Evolutionary conservation across 2,329 filamentous ascomycete species (phyloP), one percentile per base, ranked within the genome.

Genomic region (Thelonectria discophora): DNA sequence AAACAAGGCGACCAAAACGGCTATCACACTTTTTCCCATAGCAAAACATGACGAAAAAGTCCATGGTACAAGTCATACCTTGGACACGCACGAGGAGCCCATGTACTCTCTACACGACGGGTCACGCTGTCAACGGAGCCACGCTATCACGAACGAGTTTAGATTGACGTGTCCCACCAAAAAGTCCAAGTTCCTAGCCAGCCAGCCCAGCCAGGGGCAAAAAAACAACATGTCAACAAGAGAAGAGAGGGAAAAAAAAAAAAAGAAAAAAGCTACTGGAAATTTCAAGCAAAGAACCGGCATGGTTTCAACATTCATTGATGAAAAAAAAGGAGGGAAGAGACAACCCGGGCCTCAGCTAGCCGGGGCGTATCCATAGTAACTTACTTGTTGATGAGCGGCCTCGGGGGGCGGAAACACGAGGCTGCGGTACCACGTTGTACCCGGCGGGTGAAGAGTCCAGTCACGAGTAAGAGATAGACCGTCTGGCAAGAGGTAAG

Each of bases 161-260:
- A 61, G 60, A 70, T 63, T 72, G 71, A 69, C 68, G 63, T 69
- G 69, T 69, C 66, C 65, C 63, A 60, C 65, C 64, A 61, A 60
- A 62, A 42, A 48, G 40, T n/a, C 60, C 59, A 34, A 71, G 70
- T 73, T 72, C 73, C 65, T 70, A 66, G 64, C 66, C 62, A 64
- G 68, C 46, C 54, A 50, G 58, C 58, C n/a, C n/a, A n/a, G n/a
- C 39, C 58, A 55, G 58, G 64, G 66, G 67, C 47, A 21, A 51
- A 58, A 60, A 62, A 58, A 53, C n/a, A n/a, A n/a, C n/a, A n/a
- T n/a, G n/a, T 39, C 30, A 58, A 57, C 39, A 46, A 62, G 17
- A 40, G 18, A 60, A 58, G 39, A 34, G 43, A 48, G 24, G 32
- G 32, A 45, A 57, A 32, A 55, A 48, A 21, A 20, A 39, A 39